phyloP scores from a whole-genome alignment of 192 early-diverging fungal species.

The Phycomyces blakesleeanus region DNA sequence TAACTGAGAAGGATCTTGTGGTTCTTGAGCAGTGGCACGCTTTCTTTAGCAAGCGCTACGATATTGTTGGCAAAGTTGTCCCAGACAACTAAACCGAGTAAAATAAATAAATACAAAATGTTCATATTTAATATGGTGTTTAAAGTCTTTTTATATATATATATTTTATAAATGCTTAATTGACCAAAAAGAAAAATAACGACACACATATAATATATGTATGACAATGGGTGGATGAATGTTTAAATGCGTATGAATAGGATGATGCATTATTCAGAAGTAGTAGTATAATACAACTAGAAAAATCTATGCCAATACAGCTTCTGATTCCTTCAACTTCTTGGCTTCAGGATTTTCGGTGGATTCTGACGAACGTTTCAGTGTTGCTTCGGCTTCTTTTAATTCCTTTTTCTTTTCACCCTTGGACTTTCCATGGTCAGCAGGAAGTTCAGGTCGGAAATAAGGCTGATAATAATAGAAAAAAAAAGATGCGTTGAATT shows the following conservation, averaged over 20 bases:
- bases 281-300: no score
- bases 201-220: no score
- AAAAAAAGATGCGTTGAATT: no score
- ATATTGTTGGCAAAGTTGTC: constrained; percentile 60
- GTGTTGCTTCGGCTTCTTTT: constrained; percentile 8
- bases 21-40: constrained; percentile 70
- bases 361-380: neutral
- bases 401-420: constrained; percentile 13
- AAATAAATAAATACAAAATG: neutral
- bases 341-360: no score
- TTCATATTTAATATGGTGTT: neutral
- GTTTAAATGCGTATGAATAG: no score
- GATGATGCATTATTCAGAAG: no score
- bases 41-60: constrained; percentile 67
- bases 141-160: neutral
- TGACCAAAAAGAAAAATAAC: no score
- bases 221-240: no score
- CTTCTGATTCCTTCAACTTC: no score
- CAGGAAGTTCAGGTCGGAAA: constrained; percentile 43
- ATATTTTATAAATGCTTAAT: no score
- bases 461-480: constrained; percentile 44
- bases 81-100: constrained; percentile 13
- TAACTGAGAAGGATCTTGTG: constrained; percentile 66
- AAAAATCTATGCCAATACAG: no score
- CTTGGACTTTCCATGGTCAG: constrained; percentile 21